Percentiles rank a stretch among this genome's conserved stretches.
Evolutionary conservation across 2,329 filamentous ascomycete genomes (phyloP).

Genomic region (Aspergillus sp.): DNA sequence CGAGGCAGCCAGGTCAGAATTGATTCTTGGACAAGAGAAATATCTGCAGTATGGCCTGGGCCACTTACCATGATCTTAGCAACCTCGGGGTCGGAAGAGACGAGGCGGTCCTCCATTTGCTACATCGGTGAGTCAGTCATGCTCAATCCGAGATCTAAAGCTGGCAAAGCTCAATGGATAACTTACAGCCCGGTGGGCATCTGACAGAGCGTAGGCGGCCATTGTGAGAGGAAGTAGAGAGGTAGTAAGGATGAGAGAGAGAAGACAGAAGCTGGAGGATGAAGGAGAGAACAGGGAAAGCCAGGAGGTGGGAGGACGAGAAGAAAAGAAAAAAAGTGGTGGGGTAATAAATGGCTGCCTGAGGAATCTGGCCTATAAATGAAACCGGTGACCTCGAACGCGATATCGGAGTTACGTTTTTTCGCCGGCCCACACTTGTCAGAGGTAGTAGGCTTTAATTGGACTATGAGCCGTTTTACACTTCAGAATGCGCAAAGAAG

Average conservation of each 20-base stretch:
- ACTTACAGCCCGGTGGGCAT: constrained; percentile 66
- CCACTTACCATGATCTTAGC: constrained; percentile 86
- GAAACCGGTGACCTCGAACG: constrained; percentile 6
- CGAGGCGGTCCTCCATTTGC: constrained; percentile 94
- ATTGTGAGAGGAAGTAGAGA: constrained; percentile 31
- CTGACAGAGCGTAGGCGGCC: constrained; percentile 62
- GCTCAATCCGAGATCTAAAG: constrained; percentile 13
- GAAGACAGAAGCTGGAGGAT: constrained; percentile 3
- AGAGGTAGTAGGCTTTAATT: neutral
- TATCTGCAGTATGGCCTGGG: neutral
- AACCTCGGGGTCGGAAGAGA: constrained; percentile 90
- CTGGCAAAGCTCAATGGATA: constrained; percentile 2
- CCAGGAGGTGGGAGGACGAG: constrained; percentile 3
- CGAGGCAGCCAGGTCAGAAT: constrained; percentile 29
- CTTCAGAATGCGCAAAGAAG: neutral
- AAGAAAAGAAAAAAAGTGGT: constrained; percentile 13
- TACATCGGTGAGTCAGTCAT: constrained; percentile 47
- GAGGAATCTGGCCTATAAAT: constrained; percentile 7
- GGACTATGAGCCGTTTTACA: neutral
- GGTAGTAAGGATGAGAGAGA: constrained; percentile 10
- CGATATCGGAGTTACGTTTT: constrained; percentile 16
- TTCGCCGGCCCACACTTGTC: constrained; percentile 4
- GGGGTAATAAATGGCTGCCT: constrained; percentile 15
- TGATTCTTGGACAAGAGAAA: neutral
- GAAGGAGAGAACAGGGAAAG: constrained; percentile 5